Evolutionary conservation across 1,139 yeast species (phyloP), one percentile per base, ranked within the genome.

Genomic region (Taphrina communis): DNA sequence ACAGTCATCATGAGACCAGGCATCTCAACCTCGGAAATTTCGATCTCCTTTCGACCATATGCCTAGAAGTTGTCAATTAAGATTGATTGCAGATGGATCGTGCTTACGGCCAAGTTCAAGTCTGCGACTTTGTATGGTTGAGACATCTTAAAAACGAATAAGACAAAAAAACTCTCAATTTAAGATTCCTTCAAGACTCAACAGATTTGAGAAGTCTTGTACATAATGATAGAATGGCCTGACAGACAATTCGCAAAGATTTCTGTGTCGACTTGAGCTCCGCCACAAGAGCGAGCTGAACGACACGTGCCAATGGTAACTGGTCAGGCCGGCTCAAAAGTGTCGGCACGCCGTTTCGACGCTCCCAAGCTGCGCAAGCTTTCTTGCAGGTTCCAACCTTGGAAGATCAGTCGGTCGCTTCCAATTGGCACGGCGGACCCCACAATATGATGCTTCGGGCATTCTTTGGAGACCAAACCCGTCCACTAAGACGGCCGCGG

Each of bases 11-110:
- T 94, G 80, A 94, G 88, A 86, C 99, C 99, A 77, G 99, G 99
- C 99, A 95, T 95, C 84, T 94, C 75, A 81, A 94, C 94, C 86
- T 95, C 99, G 75, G 99, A 94, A 81, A 94, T 88, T 84, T 94
- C 98, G 79, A 94, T 94, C 84, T 94, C 99, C 84, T 94, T 95
- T 87, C 99, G 92, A 84, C 99, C 99, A 82, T 94, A 94, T 79
- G 99, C 99, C 62, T 58, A 36, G 8, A 2, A 7, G 25, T 7
- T 31, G 62, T 46, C 14, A 46, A 21, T 5, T 31, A 1, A 12
- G 2, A 38, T 14, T 21, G 12, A 1, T 8, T 25, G 9, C 5
- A 31, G 21, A 11, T 9, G 12, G 7, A 19, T 1, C 4, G 42
- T 7, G 25, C 62, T 14, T 46, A 44, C 67, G 79, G 99, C 99